Percentiles rank a stretch among this genome's conserved stretches.
Conservation (phyloP, 495 filamentous ascomycete species). For the Aspergillus incahuasiensis region DNA sequence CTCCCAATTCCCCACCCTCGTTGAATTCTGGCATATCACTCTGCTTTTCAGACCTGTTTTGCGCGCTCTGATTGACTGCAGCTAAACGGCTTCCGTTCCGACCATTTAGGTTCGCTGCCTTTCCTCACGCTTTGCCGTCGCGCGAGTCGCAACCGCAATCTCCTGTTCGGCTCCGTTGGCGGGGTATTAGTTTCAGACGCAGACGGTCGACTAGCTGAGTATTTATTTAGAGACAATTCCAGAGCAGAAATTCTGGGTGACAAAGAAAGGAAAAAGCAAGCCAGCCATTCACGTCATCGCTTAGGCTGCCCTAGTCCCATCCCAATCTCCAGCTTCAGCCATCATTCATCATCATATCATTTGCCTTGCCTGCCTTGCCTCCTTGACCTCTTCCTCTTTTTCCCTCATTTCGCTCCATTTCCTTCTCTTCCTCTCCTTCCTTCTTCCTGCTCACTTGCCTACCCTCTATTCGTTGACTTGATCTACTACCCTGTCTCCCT, state of each 20-base stretch:
- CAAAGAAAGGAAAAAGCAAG: conserved; percentile 8
- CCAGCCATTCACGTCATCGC: conserved; percentile 45
- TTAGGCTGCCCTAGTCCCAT: conserved; percentile 30
- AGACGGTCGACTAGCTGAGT: not conserved
- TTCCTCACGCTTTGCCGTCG: not conserved
- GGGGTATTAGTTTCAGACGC: conserved; percentile 4
- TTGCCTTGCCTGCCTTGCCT: conserved; percentile 48
- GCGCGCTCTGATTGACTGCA: not conserved
- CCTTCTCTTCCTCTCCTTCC: not conserved
- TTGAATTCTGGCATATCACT: not conserved
- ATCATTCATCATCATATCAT: conserved; percentile 56
- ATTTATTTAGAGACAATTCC: not conserved
- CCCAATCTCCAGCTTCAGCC: conserved; percentile 4
- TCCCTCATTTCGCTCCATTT: conserved; percentile 73
- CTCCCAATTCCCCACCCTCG: conserved; percentile 13
- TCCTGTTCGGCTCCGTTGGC: conserved; percentile 3
- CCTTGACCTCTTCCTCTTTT: conserved; percentile 57
- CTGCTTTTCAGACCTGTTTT: not conserved
- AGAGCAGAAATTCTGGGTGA: not conserved
- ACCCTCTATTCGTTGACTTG: not conserved
- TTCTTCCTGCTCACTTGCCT: not conserved
- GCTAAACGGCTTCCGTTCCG: not conserved
- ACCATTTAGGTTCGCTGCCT: not conserved
- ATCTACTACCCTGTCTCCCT: not conserved
- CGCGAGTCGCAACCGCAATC: not conserved